Evolutionary conservation across 2,329 filamentous ascomycete species (phyloP).

Genomic region (Fusarium mexicanum): DNA sequence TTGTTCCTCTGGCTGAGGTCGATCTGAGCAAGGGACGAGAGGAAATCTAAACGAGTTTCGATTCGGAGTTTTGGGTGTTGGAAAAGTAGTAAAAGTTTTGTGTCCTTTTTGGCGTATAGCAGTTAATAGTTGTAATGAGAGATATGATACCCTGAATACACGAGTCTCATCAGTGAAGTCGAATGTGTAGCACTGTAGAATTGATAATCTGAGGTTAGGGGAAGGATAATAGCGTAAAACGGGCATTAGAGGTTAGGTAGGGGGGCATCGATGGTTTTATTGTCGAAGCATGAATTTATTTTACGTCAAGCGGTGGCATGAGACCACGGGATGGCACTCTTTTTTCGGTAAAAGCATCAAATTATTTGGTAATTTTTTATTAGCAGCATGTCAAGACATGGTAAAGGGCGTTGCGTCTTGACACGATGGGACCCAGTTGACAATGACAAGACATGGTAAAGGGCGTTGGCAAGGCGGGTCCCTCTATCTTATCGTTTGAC

Average conservation of each 20-base stretch:
- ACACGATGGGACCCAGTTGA: slow-evolving; percentile 13
- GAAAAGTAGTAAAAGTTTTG: slow-evolving; percentile 22
- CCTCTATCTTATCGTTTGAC: slow-evolving; percentile 21
- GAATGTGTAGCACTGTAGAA: not conserved
- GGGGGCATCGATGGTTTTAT: slow-evolving; percentile 13
- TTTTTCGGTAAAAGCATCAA: slow-evolving; percentile 15
- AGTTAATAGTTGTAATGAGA: slow-evolving; percentile 36
- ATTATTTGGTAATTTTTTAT: slow-evolving; percentile 30
- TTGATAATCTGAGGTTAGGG: not conserved
- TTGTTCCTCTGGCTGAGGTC: slow-evolving; percentile 50
- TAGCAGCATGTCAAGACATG: slow-evolving; percentile 17
- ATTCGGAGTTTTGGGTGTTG: slow-evolving; percentile 13
- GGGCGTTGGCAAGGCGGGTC: slow-evolving; percentile 20
- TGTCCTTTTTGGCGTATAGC: slow-evolving; percentile 20
- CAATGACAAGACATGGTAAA: slow-evolving; percentile 26
- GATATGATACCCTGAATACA: slow-evolving; percentile 39
- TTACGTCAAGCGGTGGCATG: slow-evolving; percentile 15
- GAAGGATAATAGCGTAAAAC: not conserved
- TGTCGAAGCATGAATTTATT: slow-evolving; percentile 12
- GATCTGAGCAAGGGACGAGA: slow-evolving; percentile 47
- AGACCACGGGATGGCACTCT: not conserved
- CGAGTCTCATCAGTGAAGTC: not conserved
- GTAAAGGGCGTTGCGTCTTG: slow-evolving; percentile 21
- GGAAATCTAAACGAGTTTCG: slow-evolving; percentile 7
- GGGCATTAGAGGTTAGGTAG: not conserved